A percentile compares a stretch with the other conserved stretches of the same genome.
Conservation (phyloP, 495 filamentous ascomycete species). For the Penicillium odoratum region DNA sequence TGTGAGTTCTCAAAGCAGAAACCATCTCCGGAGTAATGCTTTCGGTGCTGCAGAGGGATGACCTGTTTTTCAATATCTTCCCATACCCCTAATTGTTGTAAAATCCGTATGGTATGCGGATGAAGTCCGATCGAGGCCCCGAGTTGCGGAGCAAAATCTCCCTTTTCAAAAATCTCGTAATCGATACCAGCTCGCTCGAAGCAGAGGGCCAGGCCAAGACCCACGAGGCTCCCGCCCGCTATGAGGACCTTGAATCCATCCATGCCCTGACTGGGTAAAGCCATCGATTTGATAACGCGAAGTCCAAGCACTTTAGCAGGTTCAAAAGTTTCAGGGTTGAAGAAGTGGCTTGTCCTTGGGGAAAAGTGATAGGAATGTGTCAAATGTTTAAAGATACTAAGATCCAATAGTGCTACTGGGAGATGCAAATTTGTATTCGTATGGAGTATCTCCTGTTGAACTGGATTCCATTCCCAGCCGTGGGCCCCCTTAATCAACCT, state of each 20-base stretch:
- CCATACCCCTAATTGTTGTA: constrained; percentile 20
- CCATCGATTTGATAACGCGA: not conserved
- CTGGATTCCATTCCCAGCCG: too few species aligned
- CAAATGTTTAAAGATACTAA: too few species aligned
- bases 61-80: constrained; percentile 16
- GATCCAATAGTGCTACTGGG: too few species aligned
- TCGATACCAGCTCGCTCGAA: constrained; percentile 21
- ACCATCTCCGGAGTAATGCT: constrained; percentile 14
- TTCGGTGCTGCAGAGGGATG: constrained; percentile 13
- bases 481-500: too few species aligned
- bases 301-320: too few species aligned
- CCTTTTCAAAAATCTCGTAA: constrained; percentile 20
- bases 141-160: constrained; percentile 16
- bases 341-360: too few species aligned
- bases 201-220: constrained; percentile 15
- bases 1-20: constrained; percentile 13
- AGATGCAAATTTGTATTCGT: too few species aligned
- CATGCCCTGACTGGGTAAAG: not conserved
- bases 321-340: not conserved
- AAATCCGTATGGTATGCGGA: constrained; percentile 15
- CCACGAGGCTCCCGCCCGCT: constrained; percentile 20
- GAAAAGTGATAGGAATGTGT: too few species aligned
- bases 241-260: constrained; percentile 20
- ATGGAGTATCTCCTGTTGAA: too few species aligned
- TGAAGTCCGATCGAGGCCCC: constrained; percentile 20